Conservation (phyloP, 2,329 filamentous ascomycete species). For the Mycosphaerella sp. region DNA sequence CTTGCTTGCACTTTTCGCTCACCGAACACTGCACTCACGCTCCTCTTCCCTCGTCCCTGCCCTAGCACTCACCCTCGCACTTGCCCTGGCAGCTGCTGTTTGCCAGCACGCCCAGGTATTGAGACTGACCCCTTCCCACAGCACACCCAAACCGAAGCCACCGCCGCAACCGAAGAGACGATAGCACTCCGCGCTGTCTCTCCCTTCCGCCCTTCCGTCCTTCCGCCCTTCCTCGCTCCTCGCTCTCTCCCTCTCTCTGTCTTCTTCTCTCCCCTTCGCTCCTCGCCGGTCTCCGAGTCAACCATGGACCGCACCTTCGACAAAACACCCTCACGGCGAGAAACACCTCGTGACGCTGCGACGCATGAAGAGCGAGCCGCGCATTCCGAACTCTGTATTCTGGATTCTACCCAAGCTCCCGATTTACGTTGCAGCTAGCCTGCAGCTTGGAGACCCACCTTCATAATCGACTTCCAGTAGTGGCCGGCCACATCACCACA, state of each 20-base stretch:
- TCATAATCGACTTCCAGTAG: slow-evolving; percentile 2
- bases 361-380: slow-evolving; percentile 1
- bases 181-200: slow-evolving; percentile 2
- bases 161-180: slow-evolving; percentile 33
- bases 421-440: slow-evolving; percentile 12
- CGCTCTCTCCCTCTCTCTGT: too few species aligned
- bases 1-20: background rate
- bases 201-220: too few species aligned
- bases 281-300: background rate
- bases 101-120: too few species aligned
- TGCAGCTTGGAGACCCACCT: slow-evolving; percentile 10
- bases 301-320: background rate
- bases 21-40: background rate
- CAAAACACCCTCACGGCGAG: background rate
- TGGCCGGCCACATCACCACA: slow-evolving; percentile 10
- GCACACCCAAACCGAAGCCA: slow-evolving; percentile 41
- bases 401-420: slow-evolving; percentile 9
- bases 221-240: too few species aligned
- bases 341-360: background rate
- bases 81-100: background rate
- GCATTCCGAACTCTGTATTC: slow-evolving; percentile 10
- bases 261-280: too few species aligned
- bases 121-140: slow-evolving; percentile 13
- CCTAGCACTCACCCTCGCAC: background rate
- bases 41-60: background rate